Conservation (phyloP, 208 protist species). For the Acanthamoeba royreba region DNA sequence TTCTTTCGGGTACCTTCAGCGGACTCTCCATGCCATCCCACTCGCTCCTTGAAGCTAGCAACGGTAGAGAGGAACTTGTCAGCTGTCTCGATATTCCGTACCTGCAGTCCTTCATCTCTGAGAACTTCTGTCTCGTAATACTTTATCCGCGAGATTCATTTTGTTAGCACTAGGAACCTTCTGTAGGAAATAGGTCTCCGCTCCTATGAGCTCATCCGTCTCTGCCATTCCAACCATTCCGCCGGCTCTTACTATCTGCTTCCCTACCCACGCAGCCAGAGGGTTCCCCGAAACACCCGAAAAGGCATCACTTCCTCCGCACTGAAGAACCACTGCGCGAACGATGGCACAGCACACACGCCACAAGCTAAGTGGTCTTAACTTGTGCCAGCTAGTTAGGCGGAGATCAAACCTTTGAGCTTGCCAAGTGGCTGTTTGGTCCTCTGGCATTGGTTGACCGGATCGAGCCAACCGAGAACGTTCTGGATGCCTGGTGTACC, state of each 20-base stretch:
- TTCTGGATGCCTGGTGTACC: not conserved
- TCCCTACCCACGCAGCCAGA: slow-evolving; percentile 33
- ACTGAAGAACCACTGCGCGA: slow-evolving; percentile 57
- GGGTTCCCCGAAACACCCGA: slow-evolving; percentile 62
- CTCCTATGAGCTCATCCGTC: slow-evolving; percentile 70
- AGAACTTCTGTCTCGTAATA: not conserved
- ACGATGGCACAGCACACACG: not conserved
- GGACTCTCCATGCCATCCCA: slow-evolving; percentile 53
- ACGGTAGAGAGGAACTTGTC: slow-evolving; percentile 47
- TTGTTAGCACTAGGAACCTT: not conserved
- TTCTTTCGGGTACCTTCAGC: not conserved
- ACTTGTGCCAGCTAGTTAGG: no score
- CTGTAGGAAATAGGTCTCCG: slow-evolving; percentile 63
- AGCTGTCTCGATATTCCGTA: not conserved
- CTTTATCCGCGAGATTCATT: not conserved
- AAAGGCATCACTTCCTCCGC: slow-evolving; percentile 66
- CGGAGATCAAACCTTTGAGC: not conserved
- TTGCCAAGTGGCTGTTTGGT: not conserved
- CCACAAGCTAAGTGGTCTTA: not conserved
- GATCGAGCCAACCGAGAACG: not conserved
- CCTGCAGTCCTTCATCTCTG: not conserved
- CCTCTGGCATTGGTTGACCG: not conserved
- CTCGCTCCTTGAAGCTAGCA: slow-evolving; percentile 40
- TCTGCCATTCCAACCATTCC: slow-evolving; percentile 59
- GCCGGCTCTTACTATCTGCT: slow-evolving; percentile 42